Base-by-base conservation (phyloP, 2,329 filamentous ascomycete species). In the Botrytis squamosa region DNA sequence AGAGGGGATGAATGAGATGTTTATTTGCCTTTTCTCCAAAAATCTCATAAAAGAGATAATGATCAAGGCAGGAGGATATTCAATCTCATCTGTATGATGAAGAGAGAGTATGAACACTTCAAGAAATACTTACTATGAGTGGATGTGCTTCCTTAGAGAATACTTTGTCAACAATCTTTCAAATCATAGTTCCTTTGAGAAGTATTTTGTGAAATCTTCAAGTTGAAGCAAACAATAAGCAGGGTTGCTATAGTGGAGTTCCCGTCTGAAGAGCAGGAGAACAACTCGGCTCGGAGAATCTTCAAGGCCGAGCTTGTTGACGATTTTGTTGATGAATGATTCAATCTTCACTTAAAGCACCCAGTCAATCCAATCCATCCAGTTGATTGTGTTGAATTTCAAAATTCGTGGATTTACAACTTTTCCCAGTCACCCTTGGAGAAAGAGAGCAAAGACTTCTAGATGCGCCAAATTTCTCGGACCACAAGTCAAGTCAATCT, bases 251-350 rank as follows among this genome's bases (percentile, higher is more conserved):
- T 33, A 20, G 16, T 57, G 9, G 25, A 42, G 25, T 20, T 42
- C 25, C 29, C 12, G 49, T 57, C 66, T 42, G 49, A 57, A 42
- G 49, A 57, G 66, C 18, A 68, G 66, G 49, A 20, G 66, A 57
- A 29, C 12, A 33, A n/a, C 38, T 57, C 66, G 38, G 66, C n/a
- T 25, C 38, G 66, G 66, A 57, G 10, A 69, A 69, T 69, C n/a
- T 59, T 42, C 7, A 16, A 69, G 66, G 12, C 38, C 66, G 49
- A 42, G 49, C 49, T 33, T 57, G 49, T 69, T 38, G 18, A 42
- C 9, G n/a, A 57, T 29, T 42, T 42, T 52, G 49, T 18, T 22
- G 18, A 3, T 33, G 38, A 33, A 57, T 10, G 49, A 57, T 57
- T 59, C 49, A 69, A 57, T 25, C 49, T 57, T 57, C 49, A 57